Evolutionary conservation across 225 moss, liverwort and hornwort species (phyloP).

Genomic region (Climacium dendroides): DNA sequence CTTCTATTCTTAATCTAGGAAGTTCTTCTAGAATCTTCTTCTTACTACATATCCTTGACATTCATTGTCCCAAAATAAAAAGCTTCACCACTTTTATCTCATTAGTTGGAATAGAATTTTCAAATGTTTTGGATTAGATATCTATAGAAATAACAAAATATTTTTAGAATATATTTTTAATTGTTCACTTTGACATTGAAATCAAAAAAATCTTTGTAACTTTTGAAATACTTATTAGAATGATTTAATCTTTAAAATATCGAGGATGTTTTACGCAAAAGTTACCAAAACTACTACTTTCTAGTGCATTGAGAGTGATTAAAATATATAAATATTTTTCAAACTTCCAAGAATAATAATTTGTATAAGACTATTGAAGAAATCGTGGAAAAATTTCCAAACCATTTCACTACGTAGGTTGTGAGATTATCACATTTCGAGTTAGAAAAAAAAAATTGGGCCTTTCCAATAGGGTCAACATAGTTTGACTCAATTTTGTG

Average conservation of each 20-base stretch:
- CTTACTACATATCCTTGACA: no score
- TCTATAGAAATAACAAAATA: not conserved
- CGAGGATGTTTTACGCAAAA: not conserved
- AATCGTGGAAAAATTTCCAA: no score
- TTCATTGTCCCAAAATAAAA: no score
- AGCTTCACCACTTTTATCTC: no score
- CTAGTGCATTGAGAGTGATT: not conserved
- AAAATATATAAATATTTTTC: not conserved
- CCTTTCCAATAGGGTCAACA: fast-evolving
- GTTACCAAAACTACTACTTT: not conserved
- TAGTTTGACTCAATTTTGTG: no score
- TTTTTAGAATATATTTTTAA: not conserved
- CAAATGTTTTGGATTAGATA: not conserved
- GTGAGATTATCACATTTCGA: no score
- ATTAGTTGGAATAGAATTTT: not conserved
- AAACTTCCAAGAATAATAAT: no score
- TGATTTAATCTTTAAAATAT: not conserved
- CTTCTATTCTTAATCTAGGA: no score
- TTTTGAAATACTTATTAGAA: not conserved
- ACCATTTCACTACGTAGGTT: no score
- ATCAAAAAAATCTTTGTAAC: fast-evolving
- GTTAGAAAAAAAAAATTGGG: no score
- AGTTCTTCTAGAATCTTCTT: no score
- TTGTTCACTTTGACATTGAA: not conserved
- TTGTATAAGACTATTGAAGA: no score